phyloP scores from a whole-genome alignment of 805 yeast species.

The Candida ipomoeae region DNA sequence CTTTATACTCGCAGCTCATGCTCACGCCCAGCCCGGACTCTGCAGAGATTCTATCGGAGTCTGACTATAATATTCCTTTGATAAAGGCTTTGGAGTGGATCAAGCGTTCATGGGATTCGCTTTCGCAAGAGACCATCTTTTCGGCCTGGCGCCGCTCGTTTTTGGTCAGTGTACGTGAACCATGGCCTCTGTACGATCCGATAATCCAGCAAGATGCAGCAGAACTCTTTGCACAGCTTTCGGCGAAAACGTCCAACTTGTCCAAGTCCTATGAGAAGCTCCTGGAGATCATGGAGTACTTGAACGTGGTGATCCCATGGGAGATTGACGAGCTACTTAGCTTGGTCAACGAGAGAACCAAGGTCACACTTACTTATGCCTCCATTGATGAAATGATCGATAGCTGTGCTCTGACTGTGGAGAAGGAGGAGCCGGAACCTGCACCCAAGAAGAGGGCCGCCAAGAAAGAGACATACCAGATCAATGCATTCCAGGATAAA shows the following conservation, averaged over 20 bases:
- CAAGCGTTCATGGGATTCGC: constrained; percentile 51
- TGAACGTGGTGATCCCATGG: constrained; percentile 56
- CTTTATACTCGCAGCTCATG: constrained; percentile 1
- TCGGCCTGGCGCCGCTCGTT: constrained; percentile 35
- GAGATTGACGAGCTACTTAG: constrained; percentile 52
- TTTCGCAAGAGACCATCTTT: constrained; percentile 29
- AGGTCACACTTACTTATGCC: constrained; percentile 43
- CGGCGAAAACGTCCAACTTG: constrained; percentile 15
- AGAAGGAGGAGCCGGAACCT: neutral
- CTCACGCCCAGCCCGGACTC: constrained; percentile 4
- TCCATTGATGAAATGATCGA: constrained; percentile 61
- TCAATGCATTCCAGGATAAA: constrained; percentile 9
- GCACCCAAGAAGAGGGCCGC: neutral
- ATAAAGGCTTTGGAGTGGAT: constrained; percentile 57
- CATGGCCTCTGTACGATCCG: constrained; percentile 28
- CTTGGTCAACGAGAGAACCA: constrained; percentile 41
- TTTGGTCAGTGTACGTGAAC: constrained; percentile 23
- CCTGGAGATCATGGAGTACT: constrained; percentile 39
- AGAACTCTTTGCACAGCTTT: constrained; percentile 6
- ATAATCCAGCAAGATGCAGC: constrained; percentile 13
- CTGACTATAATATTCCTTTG: constrained; percentile 46
- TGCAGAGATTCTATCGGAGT: constrained; percentile 32
- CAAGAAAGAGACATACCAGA: neutral
- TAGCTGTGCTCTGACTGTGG: constrained; percentile 50
- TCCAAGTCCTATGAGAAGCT: constrained; percentile 40